A percentile compares a stretch with the other conserved stretches of the same genome.
These are phyloP conservation scores for Penicillium sp. DNA, from an alignment of 2,329 filamentous ascomycete species.

Conservation along the genomic window DNA sequence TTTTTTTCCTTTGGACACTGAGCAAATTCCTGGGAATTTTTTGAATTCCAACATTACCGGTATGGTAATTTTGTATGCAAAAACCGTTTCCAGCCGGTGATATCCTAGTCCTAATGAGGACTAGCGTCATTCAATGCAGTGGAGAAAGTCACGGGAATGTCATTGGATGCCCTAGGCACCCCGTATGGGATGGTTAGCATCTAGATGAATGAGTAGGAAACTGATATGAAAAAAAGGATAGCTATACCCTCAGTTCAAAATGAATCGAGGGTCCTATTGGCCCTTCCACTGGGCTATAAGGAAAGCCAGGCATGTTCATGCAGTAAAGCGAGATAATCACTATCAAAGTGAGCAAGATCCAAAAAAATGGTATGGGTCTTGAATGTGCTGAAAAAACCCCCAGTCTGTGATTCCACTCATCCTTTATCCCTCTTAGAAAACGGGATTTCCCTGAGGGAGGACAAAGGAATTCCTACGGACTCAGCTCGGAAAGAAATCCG, in stretches of 20 bases:
- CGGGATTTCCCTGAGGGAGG: not conserved
- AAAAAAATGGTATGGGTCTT: not conserved
- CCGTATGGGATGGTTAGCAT: slow-evolving; percentile 1
- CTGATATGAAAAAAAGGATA: not conserved
- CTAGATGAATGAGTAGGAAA: slow-evolving; percentile 5
- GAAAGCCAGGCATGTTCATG: not conserved
- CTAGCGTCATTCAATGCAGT: not conserved
- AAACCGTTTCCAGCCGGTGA: slow-evolving; percentile 4
- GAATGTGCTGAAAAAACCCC: not conserved
- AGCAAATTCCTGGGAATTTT: not conserved
- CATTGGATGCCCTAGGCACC: slow-evolving; percentile 3
- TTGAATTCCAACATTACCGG: not conserved
- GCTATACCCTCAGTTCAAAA: not conserved
- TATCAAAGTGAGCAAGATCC: not conserved
- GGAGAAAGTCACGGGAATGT: slow-evolving; percentile 9
- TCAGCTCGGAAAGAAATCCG: slow-evolving; percentile 1
- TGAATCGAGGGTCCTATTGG: not conserved
- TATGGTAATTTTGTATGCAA: slow-evolving; percentile 5
- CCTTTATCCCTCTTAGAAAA: not conserved
- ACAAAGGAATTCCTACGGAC: not conserved
- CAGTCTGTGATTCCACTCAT: not conserved
- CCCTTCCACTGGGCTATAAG: not conserved
- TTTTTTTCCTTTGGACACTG: not conserved
- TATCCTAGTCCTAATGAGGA: not conserved
- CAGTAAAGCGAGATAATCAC: not conserved